phyloP scores from a whole-genome alignment of 2,329 filamentous ascomycete genomes.

The Colletotrichum abscissum region DNA sequence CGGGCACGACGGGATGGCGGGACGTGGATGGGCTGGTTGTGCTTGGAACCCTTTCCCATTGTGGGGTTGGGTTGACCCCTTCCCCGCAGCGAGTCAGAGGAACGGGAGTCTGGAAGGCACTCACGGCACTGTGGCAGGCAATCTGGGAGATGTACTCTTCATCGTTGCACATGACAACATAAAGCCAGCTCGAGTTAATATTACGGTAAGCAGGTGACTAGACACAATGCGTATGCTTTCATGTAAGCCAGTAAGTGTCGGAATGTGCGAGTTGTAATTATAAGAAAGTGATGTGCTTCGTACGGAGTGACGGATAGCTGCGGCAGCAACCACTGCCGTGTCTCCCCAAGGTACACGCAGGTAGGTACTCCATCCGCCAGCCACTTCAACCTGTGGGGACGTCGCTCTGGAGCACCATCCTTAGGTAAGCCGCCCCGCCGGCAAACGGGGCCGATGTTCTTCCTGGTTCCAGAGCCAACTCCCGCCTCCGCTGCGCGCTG shows the following conservation, averaged over 20 bases:
- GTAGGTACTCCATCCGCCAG: background rate
- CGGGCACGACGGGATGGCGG: constrained; percentile 3
- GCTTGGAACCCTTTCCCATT: background rate
- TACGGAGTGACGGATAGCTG: background rate
- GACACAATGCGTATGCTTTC: background rate
- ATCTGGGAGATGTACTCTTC: background rate
- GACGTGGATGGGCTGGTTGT: background rate
- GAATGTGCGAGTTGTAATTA: no score
- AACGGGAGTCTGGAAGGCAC: background rate
- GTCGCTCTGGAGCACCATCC: background rate
- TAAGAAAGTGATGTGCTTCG: background rate
- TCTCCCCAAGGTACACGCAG: no score
- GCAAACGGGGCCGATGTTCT: constrained; percentile 26
- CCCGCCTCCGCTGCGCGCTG: constrained; percentile 8
- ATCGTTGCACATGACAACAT: background rate
- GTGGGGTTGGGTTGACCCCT: constrained; percentile 16
- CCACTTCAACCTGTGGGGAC: background rate
- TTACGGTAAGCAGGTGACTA: background rate
- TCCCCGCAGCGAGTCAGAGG: constrained; percentile 26
- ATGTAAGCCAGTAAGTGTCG: background rate
- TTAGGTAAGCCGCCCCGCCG: constrained; percentile 1
- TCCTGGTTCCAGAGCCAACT: constrained; percentile 28
- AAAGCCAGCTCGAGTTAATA: no score
- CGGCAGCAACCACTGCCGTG: background rate
- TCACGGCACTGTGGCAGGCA: background rate